Base-by-base conservation (phyloP, 2,329 filamentous ascomycete species). In the Ascocoryne sarcoides region DNA sequence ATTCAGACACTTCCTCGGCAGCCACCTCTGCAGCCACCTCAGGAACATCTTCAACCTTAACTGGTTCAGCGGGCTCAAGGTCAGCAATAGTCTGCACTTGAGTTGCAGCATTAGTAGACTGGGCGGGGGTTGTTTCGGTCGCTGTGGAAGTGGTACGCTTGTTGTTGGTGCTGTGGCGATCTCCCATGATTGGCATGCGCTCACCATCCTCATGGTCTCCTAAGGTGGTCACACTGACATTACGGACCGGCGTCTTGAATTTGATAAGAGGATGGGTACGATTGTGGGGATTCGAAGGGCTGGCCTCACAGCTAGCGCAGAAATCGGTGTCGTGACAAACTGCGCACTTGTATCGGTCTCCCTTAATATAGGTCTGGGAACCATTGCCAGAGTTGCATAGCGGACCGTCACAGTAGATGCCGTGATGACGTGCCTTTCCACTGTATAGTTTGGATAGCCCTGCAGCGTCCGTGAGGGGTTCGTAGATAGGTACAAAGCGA, bases 221-320 rank as follows among this genome's bases (percentile, higher is more conserved):
- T 48, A 83, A 72, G 7, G 90, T 96, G 36, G 79, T 89, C 38
- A 98, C 84, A 47, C 77, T 89, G 26, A 95, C 85, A 52, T 85
- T 82, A 51, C 86, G 84, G 36, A 98, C 82, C 8, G 90, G 84
- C 2, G 85, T 93, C 73, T 87, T 94, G 70, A 98, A 88, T 68
- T 95, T 95, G 69, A 98, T 88, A 53, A 98, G 69, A 19, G 92
- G 92, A 56, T 98, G 92, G n/a, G 89, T 94, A 63, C 79, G 81
- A 70, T 96, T 95, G 69, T 98, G 92, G 16, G 68, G 69, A 62
- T 93, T 90, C 49, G 71, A 70, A 5, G 92, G 92, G 55, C 79
- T 79, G 36, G 90, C 87, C 67, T 98, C 93, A 66, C 92, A 98
- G 58, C 76, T 84, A 58, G 84, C 86, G 61, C 92, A 98, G 68